phyloP scores from a whole-genome alignment of 306 rosid genomes.

The Pyrus communis region DNA sequence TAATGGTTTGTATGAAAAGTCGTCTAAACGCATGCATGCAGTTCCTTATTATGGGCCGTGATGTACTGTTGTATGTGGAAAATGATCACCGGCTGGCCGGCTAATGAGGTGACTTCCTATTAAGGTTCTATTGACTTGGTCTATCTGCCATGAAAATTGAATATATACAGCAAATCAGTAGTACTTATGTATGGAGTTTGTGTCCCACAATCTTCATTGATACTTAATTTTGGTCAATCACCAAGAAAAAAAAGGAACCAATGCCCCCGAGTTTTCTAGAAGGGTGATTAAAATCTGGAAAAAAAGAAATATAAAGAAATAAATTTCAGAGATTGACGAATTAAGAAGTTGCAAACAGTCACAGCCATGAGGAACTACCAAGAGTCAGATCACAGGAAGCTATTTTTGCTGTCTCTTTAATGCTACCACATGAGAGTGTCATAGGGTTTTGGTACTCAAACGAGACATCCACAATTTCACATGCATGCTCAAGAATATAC shows the following conservation, averaged over 20 bases:
- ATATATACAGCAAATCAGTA: not conserved
- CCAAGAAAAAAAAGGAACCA: not conserved
- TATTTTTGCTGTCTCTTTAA: conserved; percentile 9
- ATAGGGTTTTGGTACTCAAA: conserved; percentile 10
- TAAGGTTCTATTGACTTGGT: not conserved
- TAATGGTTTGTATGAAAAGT: not conserved
- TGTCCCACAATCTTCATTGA: not conserved
- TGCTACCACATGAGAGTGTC: conserved; percentile 31
- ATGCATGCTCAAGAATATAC: conserved; percentile 1
- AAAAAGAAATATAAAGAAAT: not conserved
- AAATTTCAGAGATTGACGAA: not conserved
- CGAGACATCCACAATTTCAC: conserved; percentile 11
- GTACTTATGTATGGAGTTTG: not conserved
- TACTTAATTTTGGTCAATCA: not conserved
- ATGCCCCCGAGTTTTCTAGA: not conserved
- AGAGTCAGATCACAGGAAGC: not conserved
- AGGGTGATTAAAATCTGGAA: not conserved
- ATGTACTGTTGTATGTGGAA: not conserved
- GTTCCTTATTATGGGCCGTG: not conserved
- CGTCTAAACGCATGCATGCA: not conserved
- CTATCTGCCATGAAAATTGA: not conserved
- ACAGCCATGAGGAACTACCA: not conserved
- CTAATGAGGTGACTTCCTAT: not conserved
- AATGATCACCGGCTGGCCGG: not conserved
- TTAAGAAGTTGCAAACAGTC: not conserved